Base-by-base conservation (phyloP, 2,329 filamentous ascomycete species). In the Exophiala sp. region DNA sequence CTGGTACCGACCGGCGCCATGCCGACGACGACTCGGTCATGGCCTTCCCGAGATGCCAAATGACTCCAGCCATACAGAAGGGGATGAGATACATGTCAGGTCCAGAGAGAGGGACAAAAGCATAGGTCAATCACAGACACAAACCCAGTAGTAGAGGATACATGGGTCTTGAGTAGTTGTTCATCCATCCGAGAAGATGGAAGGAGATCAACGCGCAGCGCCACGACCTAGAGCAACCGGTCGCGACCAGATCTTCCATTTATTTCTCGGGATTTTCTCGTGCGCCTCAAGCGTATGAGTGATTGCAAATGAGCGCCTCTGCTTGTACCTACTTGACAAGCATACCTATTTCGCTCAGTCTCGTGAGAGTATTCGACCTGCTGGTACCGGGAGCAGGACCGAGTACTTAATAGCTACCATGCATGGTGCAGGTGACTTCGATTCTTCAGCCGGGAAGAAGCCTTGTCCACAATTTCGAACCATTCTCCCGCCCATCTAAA, bases 1-100 rank as follows among this genome's bases (percentile, higher is more conserved):
- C 27, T 47, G 43, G 51, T 37, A 39, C 35, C 34, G 47, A 51
- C 48, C 40, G 52, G 52, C 43, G 43, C 47, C 45, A 47, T 48
- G 43, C 47, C 52, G 52, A 48, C 34, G 3, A 37, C 7, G 18
- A 19, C 18, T 19, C 18, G 6, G 4, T 32, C 29, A 32, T 6
- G 16, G 34, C 34, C 34, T 13, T 37, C 34, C 14, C 34, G 34
- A 19, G 1, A 11, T 19, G 3, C 14, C 34, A 18, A 8, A 18
- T 37, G 34, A 3, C 16, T 37, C 34, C 34, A 37, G 34, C 34
- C 34, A 37, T 37, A 37, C 34, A 37, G 34, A 34, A 37, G 34
- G n/a, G 3, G 34, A 8, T 8, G 29, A 16, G 14, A 37, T 9
- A 37, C 4, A 18, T 18, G 14, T 19, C 34, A 37, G 7, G 5